Base-by-base conservation (phyloP, 2,329 filamentous ascomycete genomes). In the Aspergillus fumigatiaffinis region DNA sequence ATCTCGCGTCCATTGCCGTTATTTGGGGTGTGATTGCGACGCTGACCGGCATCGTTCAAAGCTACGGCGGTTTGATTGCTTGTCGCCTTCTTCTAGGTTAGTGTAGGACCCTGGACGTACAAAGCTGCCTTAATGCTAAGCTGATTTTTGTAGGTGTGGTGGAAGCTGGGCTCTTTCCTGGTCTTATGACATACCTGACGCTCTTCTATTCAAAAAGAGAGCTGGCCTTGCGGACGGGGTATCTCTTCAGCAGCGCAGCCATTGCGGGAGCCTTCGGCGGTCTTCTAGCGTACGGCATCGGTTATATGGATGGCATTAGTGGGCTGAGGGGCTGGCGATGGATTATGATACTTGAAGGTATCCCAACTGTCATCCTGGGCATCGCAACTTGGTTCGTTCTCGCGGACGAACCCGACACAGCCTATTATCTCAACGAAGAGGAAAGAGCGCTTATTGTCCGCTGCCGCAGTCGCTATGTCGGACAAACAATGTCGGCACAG, bases 171-270 rank as follows among this genome's bases (percentile, higher is more conserved):
- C 75, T 90, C 0, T 90, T 90, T 62, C 88, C 88, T 0, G 87
- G 88, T 0, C 63, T 76, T n/a, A 74, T 89, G 62, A 86, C 83
- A 4, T 90, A 90, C 63, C 79, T 92, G 20, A 91, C 88, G 0
- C 82, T 91, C 62, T 91, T 90, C 77, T 92, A 92, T 75, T 88
- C 85, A 50, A 88, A 88, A 67, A 80, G 82, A 28, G 89, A 92
- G 72, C 81, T 91, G 1, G 88, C 87, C 4, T 74, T 91, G 46
- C 84, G 89, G 2, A 86, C 91, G 3, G 87, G 87, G 1, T 91
- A 90, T 63, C 79, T 92, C 0, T 91, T 91, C 67, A 73, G 71
- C 51, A 72, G 72, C 50, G 83, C 88, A 1, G 88, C 89, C 1
- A 77, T 90, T 3, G 87, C 88, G 0, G 89, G 89, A 2, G 89